Conservation (phyloP, 306 rosid genomes). For the Ormosia emarginata region DNA sequence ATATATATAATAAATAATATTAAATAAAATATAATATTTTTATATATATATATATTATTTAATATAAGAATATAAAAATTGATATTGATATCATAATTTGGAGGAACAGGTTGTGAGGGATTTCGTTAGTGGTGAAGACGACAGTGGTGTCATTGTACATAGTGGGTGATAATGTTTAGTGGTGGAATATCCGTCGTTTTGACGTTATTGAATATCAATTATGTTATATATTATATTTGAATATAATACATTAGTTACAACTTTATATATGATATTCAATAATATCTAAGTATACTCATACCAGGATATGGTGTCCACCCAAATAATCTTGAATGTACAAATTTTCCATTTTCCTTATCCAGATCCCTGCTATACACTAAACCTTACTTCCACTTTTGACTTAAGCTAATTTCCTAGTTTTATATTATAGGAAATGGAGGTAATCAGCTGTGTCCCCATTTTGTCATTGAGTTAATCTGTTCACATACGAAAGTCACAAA, state of each 20-base stretch:
- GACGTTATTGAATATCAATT: too few species aligned
- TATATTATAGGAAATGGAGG: background rate
- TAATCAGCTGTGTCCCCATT: background rate
- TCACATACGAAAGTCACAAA: background rate
- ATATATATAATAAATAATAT: too few species aligned
- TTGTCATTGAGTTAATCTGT: background rate
- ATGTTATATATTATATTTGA: too few species aligned
- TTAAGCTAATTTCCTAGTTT: background rate
- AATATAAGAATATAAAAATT: too few species aligned
- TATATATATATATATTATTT: too few species aligned
- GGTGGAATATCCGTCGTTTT: constrained; percentile 19
- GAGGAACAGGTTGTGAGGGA: constrained; percentile 20
- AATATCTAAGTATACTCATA: too few species aligned
- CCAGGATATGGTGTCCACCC: too few species aligned
- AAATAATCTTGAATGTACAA: too few species aligned
- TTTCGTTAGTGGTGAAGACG: constrained; percentile 36
- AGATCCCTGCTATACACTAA: background rate
- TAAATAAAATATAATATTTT: too few species aligned
- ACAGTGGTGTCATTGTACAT: constrained; percentile 21
- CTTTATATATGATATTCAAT: too few species aligned
- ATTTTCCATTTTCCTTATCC: background rate
- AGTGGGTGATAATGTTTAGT: constrained; percentile 16
- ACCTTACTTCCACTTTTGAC: constrained; percentile 48
- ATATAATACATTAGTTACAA: too few species aligned
- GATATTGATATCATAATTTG: background rate